Evolutionary conservation across 345 rosid species (phyloP).

Genomic region (Murraya paniculata): DNA sequence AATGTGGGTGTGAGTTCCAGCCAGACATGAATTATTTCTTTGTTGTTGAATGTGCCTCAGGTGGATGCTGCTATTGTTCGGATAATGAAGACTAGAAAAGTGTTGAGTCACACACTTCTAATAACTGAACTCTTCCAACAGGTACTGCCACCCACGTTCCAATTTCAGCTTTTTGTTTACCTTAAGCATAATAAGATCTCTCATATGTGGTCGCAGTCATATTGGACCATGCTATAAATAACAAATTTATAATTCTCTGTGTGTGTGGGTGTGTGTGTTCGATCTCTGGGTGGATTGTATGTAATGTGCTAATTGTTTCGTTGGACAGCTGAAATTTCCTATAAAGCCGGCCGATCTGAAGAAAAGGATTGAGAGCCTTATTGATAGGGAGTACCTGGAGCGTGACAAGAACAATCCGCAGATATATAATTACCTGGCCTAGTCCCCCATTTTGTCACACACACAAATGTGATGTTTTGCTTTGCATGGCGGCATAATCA

Average conservation of each 20-base stretch:
- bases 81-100: conserved; percentile 98
- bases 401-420: conserved; percentile 98
- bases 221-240: not conserved
- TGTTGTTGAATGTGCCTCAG: conserved; percentile 30
- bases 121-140: conserved; percentile 99
- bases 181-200: not conserved
- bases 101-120: conserved; percentile 92
- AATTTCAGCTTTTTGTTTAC: not conserved
- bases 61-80: conserved; percentile 99
- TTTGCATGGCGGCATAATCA: conserved; percentile 14
- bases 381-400: conserved; percentile 97
- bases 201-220: not conserved
- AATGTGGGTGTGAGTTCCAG: not conserved
- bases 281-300: too few relatives aligned
- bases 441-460: not conserved
- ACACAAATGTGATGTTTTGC: not conserved
- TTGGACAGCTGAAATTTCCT: conserved; percentile 87
- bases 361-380: conserved; percentile 95
- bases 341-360: conserved; percentile 95
- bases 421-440: conserved; percentile 93
- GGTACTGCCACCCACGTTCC: conserved; percentile 36
- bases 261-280: too few relatives aligned
- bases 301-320: not conserved
- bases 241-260: not conserved
- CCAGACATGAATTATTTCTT: not conserved